Base-by-base conservation (phyloP, 2,329 filamentous ascomycete species). In the Aspergillus sergii region DNA sequence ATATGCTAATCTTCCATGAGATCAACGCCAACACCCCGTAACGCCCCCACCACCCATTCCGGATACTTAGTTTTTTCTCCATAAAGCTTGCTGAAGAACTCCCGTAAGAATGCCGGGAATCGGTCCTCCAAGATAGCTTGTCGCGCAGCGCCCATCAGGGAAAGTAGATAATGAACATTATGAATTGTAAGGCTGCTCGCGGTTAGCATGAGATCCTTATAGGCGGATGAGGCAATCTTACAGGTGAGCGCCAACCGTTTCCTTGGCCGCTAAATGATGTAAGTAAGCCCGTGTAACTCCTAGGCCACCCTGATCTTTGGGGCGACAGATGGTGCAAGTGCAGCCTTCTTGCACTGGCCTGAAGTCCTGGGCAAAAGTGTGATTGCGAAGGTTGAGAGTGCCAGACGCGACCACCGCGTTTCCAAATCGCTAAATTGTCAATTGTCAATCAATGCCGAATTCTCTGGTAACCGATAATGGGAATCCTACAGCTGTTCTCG, bases 151-250 rank as follows among this genome's bases (percentile, higher is more conserved):
- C 85, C 82, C 93, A 98, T 97, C 70, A 99, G 81, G 64, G 90
- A 86, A 59, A 99, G 83, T 75, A 97, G 88, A 74, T 97, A 97
- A 81, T 93, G 93, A 30, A 99, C 92, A 74, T 99, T 99, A 78
- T 99, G 95, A 74, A 98, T 93, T 0, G 93, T 97, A 60, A 99
- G 81, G 28, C 92, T 82, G 88, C 85, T 45, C 12, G 2, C 4
- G 14, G 55, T 72, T 60, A 73, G 68, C 39, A 59, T 10, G 11
- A 11, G 11, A 30, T 30, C 6, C 5, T 26, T 9, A 7, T 43
- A 5, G 23, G 30, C 3, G 32, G 7, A 59, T 28, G 23, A 39
- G 34, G 34, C 32, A 26, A 5, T 69, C 80, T 70, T 75, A 83
- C 75, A 91, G 73, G 80, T 91, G 88, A 19, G 96, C 95, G 9